phyloP scores from a whole-genome alignment of 495 filamentous ascomycete genomes.

The Tuber brumale region DNA sequence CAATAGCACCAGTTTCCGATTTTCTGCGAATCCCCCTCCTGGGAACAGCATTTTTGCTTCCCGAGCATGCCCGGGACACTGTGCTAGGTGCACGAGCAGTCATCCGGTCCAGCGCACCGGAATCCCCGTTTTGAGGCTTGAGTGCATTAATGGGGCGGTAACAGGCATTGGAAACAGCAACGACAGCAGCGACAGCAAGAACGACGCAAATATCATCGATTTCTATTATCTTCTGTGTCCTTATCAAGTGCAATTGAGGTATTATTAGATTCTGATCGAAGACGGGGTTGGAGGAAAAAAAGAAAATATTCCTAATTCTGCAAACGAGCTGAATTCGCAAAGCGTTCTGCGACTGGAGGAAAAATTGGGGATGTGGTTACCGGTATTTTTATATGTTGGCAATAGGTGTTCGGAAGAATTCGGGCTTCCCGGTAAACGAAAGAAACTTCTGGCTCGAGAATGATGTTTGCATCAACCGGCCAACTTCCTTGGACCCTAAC shows the following conservation, averaged over 20 bases:
- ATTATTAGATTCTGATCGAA: background rate
- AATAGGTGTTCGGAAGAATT: background rate
- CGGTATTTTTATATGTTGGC: background rate
- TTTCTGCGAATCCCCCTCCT: too few relatives aligned
- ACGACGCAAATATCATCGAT: background rate
- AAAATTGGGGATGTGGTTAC: background rate
- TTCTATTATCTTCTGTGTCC: background rate
- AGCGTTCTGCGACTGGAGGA: background rate
- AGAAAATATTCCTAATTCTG: background rate
- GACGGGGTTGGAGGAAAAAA: background rate
- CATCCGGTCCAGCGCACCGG: background rate
- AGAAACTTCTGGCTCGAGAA: background rate
- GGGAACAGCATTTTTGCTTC: background rate
- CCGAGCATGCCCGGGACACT: background rate
- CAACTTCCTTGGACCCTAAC: background rate
- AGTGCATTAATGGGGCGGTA: background rate
- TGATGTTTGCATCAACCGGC: background rate
- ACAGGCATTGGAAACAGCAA: background rate
- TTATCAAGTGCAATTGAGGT: background rate
- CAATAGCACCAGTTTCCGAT: too few relatives aligned
- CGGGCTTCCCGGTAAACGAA: background rate
- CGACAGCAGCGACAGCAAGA: background rate
- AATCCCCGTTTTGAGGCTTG: background rate
- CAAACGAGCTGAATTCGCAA: conserved; percentile 29
- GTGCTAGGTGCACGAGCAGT: background rate